Base-by-base conservation (phyloP, 1,139 yeast species). In the Geotrichum cucujoidarum region DNA sequence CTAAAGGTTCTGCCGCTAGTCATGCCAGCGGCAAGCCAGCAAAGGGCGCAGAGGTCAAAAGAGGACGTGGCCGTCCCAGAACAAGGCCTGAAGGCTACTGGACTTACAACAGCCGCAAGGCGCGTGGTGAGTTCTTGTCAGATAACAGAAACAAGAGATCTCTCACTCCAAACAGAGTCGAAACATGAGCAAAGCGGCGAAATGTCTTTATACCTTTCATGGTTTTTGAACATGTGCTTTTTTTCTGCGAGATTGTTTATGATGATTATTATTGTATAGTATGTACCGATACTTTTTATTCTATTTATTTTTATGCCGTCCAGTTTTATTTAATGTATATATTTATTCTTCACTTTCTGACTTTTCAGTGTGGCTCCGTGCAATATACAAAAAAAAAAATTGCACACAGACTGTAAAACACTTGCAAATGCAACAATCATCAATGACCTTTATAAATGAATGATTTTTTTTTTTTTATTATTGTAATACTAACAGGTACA, bases 41-140 rank as follows among this genome's bases (percentile, higher is more conserved):
- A 2, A 22, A 16, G 3, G 37, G 22, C 7, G n/a, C 14, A 16
- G 25, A 34, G 17, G 25, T 27, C 7, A 42, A 42, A 20, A 17
- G 45, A 21, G 40, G 40, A 5, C 31, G 45, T 13, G 45, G 45
- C 21, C 32, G 45, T 5, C 45, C 45, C 10, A 37, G 45, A 17
- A 42, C 36, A 11, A 42, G 40, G 24, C 45, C 39, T 14, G 22
- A 41, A 13, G 44, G 24, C 16, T 39, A 39, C 17, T 39, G 42
- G 42, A 30, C 42, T 18, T 39, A 39, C 18, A 30, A 29, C 10
- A 39, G 29, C 11, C 34, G 42, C 18, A 39, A 39, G 35, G 42
- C 42, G n/a, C 34, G 42, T 5, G 42, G 42, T 3, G 42, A 39
- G 27, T 39, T 39, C 29, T 30, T 30, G 13, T 27, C 42, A 13